phyloP scores from a whole-genome alignment of 768 basidiomycete species.

The Rhodotorula diobovata region DNA sequence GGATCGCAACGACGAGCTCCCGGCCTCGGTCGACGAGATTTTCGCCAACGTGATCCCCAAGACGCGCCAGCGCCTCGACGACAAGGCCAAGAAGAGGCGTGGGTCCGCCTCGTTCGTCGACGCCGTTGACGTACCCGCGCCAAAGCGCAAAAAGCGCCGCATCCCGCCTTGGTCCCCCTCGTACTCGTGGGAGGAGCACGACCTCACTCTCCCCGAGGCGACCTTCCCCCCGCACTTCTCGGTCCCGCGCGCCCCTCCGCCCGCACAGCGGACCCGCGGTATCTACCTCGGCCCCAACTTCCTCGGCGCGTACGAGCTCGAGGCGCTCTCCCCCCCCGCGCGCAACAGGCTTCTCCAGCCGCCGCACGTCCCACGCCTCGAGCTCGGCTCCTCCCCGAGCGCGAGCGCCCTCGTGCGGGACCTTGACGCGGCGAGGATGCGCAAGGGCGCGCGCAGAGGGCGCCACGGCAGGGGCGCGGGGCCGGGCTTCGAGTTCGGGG shows the following conservation, averaged over 20 bases:
- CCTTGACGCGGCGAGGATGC: too few relatives aligned
- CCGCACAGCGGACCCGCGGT: neutral
- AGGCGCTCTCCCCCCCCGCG: neutral
- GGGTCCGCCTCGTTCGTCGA: neutral
- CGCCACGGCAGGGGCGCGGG: too few relatives aligned
- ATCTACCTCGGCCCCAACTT: neutral
- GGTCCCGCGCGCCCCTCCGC: neutral
- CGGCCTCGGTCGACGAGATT: neutral
- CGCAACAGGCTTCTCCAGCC: neutral
- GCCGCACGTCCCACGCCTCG: neutral
- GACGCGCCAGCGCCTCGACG: neutral
- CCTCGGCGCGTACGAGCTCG: neutral
- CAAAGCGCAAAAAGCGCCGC: too few relatives aligned
- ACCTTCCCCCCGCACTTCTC: neutral
- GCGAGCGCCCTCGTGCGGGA: neutral
- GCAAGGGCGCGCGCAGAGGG: too few relatives aligned
- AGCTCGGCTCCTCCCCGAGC: neutral
- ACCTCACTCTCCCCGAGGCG: neutral
- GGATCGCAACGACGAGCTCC: neutral
- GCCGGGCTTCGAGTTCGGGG: too few relatives aligned
- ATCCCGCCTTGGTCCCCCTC: too few relatives aligned
- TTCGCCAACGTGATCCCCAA: neutral
- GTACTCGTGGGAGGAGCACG: neutral
- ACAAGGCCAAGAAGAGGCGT: neutral
- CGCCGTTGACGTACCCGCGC: neutral